Conservation (phyloP, 2,329 filamentous ascomycete species). For the Aspergillus candidus region DNA sequence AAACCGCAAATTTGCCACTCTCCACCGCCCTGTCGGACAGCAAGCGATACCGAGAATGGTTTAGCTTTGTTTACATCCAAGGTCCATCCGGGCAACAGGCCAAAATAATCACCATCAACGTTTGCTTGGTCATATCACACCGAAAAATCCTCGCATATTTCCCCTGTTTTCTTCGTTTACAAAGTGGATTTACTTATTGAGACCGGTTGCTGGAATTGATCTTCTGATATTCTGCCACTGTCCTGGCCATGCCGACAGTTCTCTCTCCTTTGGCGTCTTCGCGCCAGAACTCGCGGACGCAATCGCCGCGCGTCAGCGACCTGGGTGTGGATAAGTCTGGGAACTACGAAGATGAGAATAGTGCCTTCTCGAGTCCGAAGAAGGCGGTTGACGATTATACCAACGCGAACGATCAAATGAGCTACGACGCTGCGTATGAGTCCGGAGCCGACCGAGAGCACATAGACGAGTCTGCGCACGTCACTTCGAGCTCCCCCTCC, state of each 20-base stretch:
- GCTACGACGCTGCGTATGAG: slow-evolving; percentile 13
- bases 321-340: slow-evolving; percentile 13
- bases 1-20: slow-evolving; percentile 4
- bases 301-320: slow-evolving; percentile 21
- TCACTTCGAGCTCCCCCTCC: slow-evolving; percentile 34
- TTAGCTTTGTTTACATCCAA: slow-evolving; percentile 28
- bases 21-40: slow-evolving; percentile 6
- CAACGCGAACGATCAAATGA: slow-evolving; percentile 9
- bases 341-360: slow-evolving; percentile 18
- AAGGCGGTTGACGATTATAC: slow-evolving; percentile 15
- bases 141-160: no score
- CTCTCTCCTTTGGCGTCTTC: slow-evolving; percentile 38
- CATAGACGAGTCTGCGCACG: slow-evolving; percentile 17
- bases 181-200: no score
- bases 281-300: slow-evolving; percentile 35
- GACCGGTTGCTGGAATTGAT: neutral
- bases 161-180: no score
- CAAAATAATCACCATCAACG: slow-evolving; percentile 20
- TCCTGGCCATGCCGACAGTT: slow-evolving; percentile 33
- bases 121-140: no score
- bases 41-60: slow-evolving; percentile 12
- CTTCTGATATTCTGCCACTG: slow-evolving; percentile 2
- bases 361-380: slow-evolving; percentile 24
- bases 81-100: slow-evolving; percentile 19
- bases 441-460: slow-evolving; percentile 12